phyloP scores from a whole-genome alignment of 306 rosid species.

The Rubus idaeus region DNA sequence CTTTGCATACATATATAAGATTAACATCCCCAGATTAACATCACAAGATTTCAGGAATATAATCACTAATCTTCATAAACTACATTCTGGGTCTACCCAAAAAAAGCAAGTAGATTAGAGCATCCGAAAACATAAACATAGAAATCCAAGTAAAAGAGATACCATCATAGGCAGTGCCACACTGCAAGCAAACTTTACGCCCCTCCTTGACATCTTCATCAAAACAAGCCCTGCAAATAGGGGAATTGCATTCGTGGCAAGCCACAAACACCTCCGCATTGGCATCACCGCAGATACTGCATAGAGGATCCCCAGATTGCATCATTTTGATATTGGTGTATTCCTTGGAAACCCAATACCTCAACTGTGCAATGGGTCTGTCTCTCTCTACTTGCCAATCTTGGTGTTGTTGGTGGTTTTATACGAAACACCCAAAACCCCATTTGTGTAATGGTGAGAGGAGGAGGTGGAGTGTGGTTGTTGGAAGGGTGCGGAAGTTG shows the following conservation, averaged over 20 bases:
- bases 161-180: slow-evolving; percentile 74
- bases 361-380: slow-evolving; percentile 11
- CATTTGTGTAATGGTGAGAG: slow-evolving; percentile 21
- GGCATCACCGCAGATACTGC: slow-evolving; percentile 86
- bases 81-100: background rate
- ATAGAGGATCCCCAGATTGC: slow-evolving; percentile 70
- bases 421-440: slow-evolving; percentile 43
- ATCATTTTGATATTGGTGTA: slow-evolving; percentile 51
- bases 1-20: background rate
- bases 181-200: slow-evolving; percentile 69
- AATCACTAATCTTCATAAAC: background rate
- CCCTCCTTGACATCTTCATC: slow-evolving; percentile 74
- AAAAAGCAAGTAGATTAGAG: background rate
- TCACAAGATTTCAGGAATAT: background rate
- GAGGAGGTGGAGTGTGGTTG: slow-evolving; percentile 37
- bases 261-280: slow-evolving; percentile 80
- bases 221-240: slow-evolving; percentile 80
- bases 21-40: background rate
- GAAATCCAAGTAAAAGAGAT: slow-evolving; percentile 16
- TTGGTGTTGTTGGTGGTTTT: slow-evolving; percentile 35
- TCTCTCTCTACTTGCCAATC: slow-evolving; percentile 29
- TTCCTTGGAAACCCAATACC: slow-evolving; percentile 15
- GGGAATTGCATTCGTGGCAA: slow-evolving; percentile 78
- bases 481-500: slow-evolving; percentile 66
- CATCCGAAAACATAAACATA: background rate